These are phyloP conservation scores for Lipomyces starkeyi DNA, from an alignment of 805 yeast species.

Conservation along the genomic window DNA sequence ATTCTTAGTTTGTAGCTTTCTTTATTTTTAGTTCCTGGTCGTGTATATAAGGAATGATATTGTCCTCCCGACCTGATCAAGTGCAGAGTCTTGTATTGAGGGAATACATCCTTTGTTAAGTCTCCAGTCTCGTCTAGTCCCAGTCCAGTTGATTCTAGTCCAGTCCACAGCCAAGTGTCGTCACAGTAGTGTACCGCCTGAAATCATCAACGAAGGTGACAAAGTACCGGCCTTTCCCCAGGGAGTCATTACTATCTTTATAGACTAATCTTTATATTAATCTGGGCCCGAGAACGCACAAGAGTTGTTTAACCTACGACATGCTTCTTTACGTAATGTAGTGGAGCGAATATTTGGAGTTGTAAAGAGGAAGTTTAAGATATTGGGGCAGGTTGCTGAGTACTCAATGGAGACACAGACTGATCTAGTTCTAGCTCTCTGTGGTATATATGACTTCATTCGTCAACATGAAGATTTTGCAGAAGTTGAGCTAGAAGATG, in stretches of 20 bases:
- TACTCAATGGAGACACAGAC: neutral
- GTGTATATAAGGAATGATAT: no score
- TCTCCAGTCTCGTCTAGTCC: no score
- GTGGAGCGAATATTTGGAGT: constrained; percentile 2
- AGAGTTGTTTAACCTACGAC: neutral
- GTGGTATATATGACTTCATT: neutral
- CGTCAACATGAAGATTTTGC: neutral
- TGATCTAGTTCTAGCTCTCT: neutral
- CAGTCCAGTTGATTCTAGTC: no score
- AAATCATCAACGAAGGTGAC: no score
- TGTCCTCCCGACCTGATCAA: no score
- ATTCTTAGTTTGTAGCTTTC: no score
- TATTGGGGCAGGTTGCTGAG: neutral
- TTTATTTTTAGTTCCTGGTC: no score
- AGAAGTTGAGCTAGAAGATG: neutral
- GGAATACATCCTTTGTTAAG: no score
- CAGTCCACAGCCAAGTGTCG: no score
- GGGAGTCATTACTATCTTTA: neutral
- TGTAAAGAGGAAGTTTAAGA: constrained; percentile 1
- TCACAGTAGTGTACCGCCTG: no score
- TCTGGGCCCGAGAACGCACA: constrained; percentile 1
- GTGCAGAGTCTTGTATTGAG: no score
- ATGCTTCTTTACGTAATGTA: constrained; percentile 1
- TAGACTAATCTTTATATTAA: neutral
- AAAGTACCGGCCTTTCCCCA: no score